Base-by-base conservation (phyloP, 768 basidiomycete genomes). In the Rhizopogon vulgaris region DNA sequence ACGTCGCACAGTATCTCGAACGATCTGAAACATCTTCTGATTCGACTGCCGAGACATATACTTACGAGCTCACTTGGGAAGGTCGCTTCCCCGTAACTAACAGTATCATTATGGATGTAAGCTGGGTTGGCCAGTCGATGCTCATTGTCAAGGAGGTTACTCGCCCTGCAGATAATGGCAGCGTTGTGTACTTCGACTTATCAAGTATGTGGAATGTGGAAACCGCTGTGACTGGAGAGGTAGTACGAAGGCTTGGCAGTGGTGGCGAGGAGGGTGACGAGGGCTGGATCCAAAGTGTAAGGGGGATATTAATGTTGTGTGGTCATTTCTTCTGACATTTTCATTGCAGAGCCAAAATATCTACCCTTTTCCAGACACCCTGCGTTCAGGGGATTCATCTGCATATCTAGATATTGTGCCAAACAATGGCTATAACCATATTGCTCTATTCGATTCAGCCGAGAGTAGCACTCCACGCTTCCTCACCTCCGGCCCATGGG, bases 371-470 rank as follows among this genome's bases (percentile, higher is more conserved):
- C 78, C 84, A 17, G 51, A 64, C 12, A 61, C 54, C 41, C 60
- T 84, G 30, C 71, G 71, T 39, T 65, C 66, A 11, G 65, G 67
- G 6, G 74, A 74, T 36, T 67, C 73, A 6, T 70, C 78, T 25
- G 89, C 88, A 14, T 99, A 98, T 68, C 78, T 99, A 45, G 96
- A 99, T 66, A 78, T 99, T 55, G 80, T 94, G 4, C 92, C 95
- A 8, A 83, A 78, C 28, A 82, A 88, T 4, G 96, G 96, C 0
- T 97, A 78, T 73, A 86, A 90, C 58, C 95, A 98, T 63, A 84
- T 99, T 60, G 96, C 95, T 0, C 77, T 94, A 30, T 99, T 94
- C 74, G 85, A 79, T 57, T 85, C 92, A 6, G 82, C 87, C 3
- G 78, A 77, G 54, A 76, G 85, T 15, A 69, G 73, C 27, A 79